Conservation (phyloP, 208 protist genomes). For the Crithidia bombi region DNA sequence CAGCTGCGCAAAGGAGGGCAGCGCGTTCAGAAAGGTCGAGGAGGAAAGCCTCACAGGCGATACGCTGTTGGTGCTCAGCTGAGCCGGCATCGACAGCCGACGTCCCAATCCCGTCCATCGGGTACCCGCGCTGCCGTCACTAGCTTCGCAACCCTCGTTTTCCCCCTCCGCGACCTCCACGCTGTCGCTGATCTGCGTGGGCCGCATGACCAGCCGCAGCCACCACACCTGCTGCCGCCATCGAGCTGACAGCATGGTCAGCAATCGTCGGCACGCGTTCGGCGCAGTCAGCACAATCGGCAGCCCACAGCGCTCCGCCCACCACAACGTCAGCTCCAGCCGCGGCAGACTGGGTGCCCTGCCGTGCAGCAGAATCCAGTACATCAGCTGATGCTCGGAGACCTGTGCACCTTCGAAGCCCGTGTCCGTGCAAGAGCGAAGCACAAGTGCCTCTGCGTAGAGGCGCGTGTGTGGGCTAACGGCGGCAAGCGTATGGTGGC, state of each 20-base stretch:
- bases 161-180: not conserved
- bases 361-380: constrained; percentile 9
- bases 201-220: not conserved
- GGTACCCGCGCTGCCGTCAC: not conserved
- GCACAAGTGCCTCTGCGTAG: constrained; percentile 8
- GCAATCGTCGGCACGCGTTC: constrained; percentile 12
- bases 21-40: constrained; percentile 17
- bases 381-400: constrained; percentile 1
- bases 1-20: constrained; percentile 7
- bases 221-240: constrained; percentile 11
- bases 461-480: constrained; percentile 3
- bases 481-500: constrained; percentile 10
- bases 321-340: constrained; percentile 12
- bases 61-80: not conserved
- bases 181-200: constrained; percentile 8
- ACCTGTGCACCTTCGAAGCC: constrained; percentile 16
- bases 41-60: constrained; percentile 4
- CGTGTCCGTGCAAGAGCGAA: not conserved
- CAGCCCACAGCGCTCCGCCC: constrained; percentile 14
- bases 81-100: not conserved
- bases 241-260: not conserved
- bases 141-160: not conserved
- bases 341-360: not conserved
- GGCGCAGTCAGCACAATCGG: constrained; percentile 8
- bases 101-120: not conserved